phyloP scores from a whole-genome alignment of 768 basidiomycete species.

The Termitomyces eurrhizus region DNA sequence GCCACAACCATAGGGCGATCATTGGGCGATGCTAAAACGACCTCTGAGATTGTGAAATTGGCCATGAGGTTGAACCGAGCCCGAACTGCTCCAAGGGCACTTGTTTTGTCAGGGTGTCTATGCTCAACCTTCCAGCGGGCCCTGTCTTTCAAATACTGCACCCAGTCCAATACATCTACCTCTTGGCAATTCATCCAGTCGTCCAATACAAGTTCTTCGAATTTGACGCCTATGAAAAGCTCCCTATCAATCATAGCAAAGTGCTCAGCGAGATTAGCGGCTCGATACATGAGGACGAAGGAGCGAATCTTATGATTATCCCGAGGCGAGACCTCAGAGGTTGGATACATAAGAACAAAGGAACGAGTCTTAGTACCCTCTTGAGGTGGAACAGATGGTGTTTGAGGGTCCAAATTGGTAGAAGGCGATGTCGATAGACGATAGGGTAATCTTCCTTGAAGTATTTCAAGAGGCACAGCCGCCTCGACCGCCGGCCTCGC shows the following conservation, averaged over 20 bases:
- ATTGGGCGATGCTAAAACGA: conserved; percentile 66
- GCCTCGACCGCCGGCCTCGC: conserved; percentile 55
- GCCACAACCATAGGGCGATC: conserved; percentile 62
- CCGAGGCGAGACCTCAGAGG: conserved; percentile 36
- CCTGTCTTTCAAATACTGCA: conserved; percentile 72
- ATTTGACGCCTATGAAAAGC: conserved; percentile 77
- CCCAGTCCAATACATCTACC: conserved; percentile 79
- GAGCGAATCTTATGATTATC: conserved; percentile 54
- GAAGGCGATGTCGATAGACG: conserved; percentile 20
- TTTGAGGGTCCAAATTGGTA: conserved; percentile 19
- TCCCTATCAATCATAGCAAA: conserved; percentile 89
- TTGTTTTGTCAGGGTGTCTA: conserved; percentile 56
- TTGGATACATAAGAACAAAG: conserved; percentile 60
- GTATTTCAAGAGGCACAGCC: conserved; percentile 62
- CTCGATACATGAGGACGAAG: conserved; percentile 63
- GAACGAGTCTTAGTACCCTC: conserved; percentile 54
- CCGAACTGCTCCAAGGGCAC: conserved; percentile 68
- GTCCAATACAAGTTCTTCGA: conserved; percentile 81
- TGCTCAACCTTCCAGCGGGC: conserved; percentile 64
- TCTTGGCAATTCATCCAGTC: conserved; percentile 65
- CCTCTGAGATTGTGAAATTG: conserved; percentile 77
- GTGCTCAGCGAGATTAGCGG: conserved; percentile 66
- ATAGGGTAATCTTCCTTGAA: conserved; percentile 51
- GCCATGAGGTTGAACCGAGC: conserved; percentile 84
- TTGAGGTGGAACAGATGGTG: conserved; percentile 28